Evolutionary conservation across 495 filamentous ascomycete species (phyloP), one percentile per base, ranked within the genome.

Genomic region (Aspergillus hancockii): DNA sequence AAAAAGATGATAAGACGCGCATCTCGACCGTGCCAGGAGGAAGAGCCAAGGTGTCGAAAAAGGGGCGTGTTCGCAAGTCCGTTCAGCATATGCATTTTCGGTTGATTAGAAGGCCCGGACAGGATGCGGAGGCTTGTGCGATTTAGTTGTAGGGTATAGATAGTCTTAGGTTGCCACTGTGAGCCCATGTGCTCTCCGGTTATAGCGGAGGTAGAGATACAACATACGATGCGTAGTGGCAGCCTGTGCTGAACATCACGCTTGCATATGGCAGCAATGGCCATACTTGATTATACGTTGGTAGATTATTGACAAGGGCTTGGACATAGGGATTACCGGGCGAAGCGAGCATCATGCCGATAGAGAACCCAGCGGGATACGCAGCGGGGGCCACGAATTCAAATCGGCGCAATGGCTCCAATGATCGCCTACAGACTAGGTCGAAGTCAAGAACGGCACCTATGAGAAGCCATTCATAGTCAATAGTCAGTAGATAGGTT

Each of bases 1-100:
- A 45, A 45, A 7, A 45, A 19, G 4, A 3, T 6, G 19, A 45
- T 21, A 4, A 45, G 19, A 22, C 41, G 41, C 19, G 73, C 76
- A 51, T 79, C 76, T 32, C 67, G 75, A 7, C 70, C 73, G 52
- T 79, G 76, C 75, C 76, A 79, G 8, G 71, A 76, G 9, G 75
- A 78, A 45, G 72, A 74, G 13, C 76, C 76, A n/a, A 78, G 64
- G 43, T 79, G 76, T 43, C 71, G 66, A 57, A 78, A 78, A 1
- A 79, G 55, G 1, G 76, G 76, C 2, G 76, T 79, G 14, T 67
- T 66, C 3, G 77, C 75, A 16, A 54, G 65, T 6, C 75, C 76
- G 52, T 74, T 79, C 19, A 79, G 63, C 53, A 67, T 72, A 56
- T 78, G 76, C 57, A 79, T 51, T n/a, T 63, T 63, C 5, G 62